Percentiles rank a stretch among this genome's conserved stretches.
These are phyloP conservation scores for Lodderomyces parapsilosis DNA, from an alignment of 1,139 yeast species.

Conservation along the genomic window DNA sequence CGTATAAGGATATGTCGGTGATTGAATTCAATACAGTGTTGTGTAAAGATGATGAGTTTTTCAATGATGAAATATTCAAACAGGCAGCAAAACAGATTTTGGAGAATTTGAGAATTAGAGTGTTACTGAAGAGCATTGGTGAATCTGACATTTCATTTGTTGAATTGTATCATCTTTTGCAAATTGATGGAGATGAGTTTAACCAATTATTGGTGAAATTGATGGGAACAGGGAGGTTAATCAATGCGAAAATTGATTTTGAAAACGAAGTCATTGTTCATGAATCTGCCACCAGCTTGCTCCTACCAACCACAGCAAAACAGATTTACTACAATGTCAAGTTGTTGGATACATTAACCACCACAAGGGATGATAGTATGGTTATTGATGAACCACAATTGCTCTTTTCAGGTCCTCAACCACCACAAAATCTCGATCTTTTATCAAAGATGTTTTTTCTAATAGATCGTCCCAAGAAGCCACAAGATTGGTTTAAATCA, in stretches of 20 bases:
- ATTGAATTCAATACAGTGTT: constrained; percentile 18
- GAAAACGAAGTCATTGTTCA: constrained; percentile 28
- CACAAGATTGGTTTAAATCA: constrained; percentile 18
- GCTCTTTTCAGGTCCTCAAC: constrained; percentile 1
- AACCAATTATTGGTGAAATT: constrained; percentile 38
- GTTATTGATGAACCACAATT: neutral
- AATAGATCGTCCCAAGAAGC: constrained; percentile 20
- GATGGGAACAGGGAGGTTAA: constrained; percentile 45
- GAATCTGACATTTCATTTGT: constrained; percentile 28
- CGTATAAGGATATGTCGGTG: constrained; percentile 27
- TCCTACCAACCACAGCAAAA: constrained; percentile 19
- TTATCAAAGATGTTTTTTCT: constrained; percentile 18
- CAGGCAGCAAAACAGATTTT: constrained; percentile 27
- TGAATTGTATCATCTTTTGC: constrained; percentile 20
- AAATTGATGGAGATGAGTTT: constrained; percentile 27
- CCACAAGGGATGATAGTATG: constrained; percentile 14
- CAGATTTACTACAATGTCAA: constrained; percentile 28
- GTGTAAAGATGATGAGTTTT: constrained; percentile 21
- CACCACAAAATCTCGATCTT: constrained; percentile 1
- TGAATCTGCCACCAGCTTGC: constrained; percentile 6
- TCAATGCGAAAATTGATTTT: constrained; percentile 46
- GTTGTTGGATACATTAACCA: constrained; percentile 17
- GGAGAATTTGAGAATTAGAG: constrained; percentile 31
- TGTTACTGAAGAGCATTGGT: constrained; percentile 27
- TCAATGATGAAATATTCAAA: constrained; percentile 30